Conservation (phyloP, 192 early-diverging fungal genomes). For the Lunasporangiospora selenospora region DNA sequence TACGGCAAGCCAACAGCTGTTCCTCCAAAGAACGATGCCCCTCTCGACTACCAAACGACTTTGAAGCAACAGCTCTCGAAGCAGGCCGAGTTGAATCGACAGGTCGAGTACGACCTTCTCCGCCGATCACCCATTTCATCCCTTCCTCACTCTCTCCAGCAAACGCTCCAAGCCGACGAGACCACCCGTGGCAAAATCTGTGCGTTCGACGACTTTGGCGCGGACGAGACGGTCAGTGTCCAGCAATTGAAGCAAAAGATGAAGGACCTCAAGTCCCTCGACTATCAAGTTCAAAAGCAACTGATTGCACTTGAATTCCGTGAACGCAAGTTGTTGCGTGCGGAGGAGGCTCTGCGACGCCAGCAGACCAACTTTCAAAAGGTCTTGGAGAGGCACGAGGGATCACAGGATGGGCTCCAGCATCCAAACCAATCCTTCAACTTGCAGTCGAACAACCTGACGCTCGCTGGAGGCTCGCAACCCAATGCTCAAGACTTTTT, state of each 20-base stretch:
- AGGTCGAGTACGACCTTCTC: conserved; percentile 43
- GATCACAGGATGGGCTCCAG: conserved; percentile 28
- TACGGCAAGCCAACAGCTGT: conserved; percentile 42
- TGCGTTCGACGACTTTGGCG: background rate
- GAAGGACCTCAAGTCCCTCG: conserved; percentile 44
- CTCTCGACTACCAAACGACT: conserved; percentile 39
- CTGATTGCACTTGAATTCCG: conserved; percentile 46
- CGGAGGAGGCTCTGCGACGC: conserved; percentile 35
- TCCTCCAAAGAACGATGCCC: conserved; percentile 29
- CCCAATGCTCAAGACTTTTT: conserved; percentile 39
- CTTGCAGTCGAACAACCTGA: background rate
- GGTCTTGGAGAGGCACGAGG: conserved; percentile 38
- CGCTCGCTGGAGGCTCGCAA: conserved; percentile 10
- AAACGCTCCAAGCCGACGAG: conserved; percentile 26
- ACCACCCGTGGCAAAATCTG: background rate
- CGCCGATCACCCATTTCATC: conserved; percentile 43
- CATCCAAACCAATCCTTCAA: conserved; percentile 27
- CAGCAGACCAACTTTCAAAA: conserved; percentile 48
- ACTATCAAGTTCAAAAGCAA: conserved; percentile 47
- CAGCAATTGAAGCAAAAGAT: conserved; percentile 38
- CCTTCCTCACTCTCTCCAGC: conserved; percentile 42
- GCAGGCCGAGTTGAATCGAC: conserved; percentile 42
- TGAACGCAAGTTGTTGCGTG: conserved; percentile 44
- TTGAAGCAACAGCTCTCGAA: conserved; percentile 44
- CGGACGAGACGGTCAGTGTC: conserved; percentile 16